Evolutionary conservation across 495 filamentous ascomycete genomes (phyloP), one percentile per base, ranked within the genome.

Genomic region (Neurospora discreta): DNA sequence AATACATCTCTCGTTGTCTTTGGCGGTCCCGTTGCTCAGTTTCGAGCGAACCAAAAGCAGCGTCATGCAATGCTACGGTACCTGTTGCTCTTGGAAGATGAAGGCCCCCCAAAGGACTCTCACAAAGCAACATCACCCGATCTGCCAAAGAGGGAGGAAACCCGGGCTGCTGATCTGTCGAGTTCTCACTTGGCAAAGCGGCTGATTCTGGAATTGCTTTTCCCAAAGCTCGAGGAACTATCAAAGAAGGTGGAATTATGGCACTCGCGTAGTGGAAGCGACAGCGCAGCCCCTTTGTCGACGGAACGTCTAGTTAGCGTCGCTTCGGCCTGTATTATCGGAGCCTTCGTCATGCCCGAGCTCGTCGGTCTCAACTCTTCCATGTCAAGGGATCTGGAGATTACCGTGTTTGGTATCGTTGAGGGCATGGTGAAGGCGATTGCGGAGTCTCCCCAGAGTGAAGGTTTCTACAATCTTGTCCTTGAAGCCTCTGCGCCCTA

Each of bases 161-260:
- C 42, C 10, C 75, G 76, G 39, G 67, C 72, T 2, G 69, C 72
- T 20, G 83, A 85, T 71, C 77, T 77, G 16, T 74, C 80, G 3
- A 80, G 80, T 71, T 79, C 82, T 11, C 79, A 84, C 68, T 77
- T 82, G 4, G 79, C 80, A 46, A 85, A 80, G 71, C 83, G 83
- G 52, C 76, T 86, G 18, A 80, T 85, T 39, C 74, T 86, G 9
- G 86, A 88, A 68, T 78, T 87, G 8, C 77, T 87, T 42, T 78
- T 77, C 39, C 79, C 84, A 7, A 87, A 86, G 72, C 72, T 85
- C 13, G 79, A 83, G 67, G 84, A 85, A 39, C 74, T 84, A 30
- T 78, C 71, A 39, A 75, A 74, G 16, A 52, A 86, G 60, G 76
- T 80, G 23, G 77, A 80, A 60, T 77, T 78, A 33, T 88, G 84